Evolutionary conservation across 441 rosid genomes (phyloP).

Genomic region (Sinapis alba): DNA sequence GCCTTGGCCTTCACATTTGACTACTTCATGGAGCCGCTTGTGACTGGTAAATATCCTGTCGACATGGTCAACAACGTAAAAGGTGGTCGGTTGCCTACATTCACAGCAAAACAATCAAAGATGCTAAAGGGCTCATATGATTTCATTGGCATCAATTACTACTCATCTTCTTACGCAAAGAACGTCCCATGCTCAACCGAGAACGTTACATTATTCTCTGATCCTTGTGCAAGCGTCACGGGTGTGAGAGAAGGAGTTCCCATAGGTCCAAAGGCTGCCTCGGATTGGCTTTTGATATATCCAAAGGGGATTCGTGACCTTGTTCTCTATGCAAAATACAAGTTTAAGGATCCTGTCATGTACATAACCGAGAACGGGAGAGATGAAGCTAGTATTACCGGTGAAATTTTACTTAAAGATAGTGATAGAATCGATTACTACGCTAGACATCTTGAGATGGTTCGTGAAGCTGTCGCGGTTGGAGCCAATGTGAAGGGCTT

Average conservation of each 20-base stretch:
- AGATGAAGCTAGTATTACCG: conserved; percentile 26
- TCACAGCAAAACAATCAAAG: conserved; percentile 25
- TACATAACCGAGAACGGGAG: conserved; percentile 39
- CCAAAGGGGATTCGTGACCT: conserved; percentile 39
- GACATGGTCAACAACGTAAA: conserved; percentile 36
- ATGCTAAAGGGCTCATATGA: conserved; percentile 32
- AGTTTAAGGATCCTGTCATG: conserved; percentile 31
- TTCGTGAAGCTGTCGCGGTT: conserved; percentile 30
- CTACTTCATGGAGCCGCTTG: conserved; percentile 40
- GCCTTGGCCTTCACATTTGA: conserved; percentile 36
- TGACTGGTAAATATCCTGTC: conserved; percentile 37
- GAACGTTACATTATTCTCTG: conserved; percentile 11
- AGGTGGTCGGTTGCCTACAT: conserved; percentile 39
- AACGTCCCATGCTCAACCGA: conserved; percentile 13
- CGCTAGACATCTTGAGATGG: conserved; percentile 30
- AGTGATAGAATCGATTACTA: conserved; percentile 28
- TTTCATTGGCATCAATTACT: conserved; percentile 35
- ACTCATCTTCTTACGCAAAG: conserved; percentile 20
- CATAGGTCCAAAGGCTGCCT: conserved; percentile 29
- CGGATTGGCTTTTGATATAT: conserved; percentile 31
- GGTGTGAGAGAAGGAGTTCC: conserved; percentile 31
- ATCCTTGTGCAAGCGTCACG: conserved; percentile 26
- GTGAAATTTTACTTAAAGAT: conserved; percentile 19
- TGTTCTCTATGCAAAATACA: conserved; percentile 30
- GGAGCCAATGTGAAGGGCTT: conserved; percentile 42